These are phyloP conservation scores for Benincasa hispida DNA, from an alignment of 306 rosid genomes.

Conservation along the genomic window DNA sequence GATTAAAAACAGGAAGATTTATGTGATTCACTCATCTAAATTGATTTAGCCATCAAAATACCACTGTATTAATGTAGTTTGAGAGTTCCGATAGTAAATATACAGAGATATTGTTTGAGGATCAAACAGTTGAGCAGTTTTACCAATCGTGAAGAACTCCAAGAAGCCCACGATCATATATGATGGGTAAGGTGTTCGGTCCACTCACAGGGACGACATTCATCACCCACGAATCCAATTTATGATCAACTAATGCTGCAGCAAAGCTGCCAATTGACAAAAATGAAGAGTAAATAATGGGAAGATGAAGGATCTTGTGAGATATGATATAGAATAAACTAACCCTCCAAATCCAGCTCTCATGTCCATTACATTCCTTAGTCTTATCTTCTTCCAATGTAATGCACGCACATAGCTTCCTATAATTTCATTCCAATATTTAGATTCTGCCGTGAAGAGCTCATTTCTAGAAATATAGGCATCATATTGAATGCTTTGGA, in stretches of 20 bases:
- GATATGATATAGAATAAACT: slow-evolving; percentile 7
- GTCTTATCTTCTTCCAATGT: slow-evolving; percentile 51
- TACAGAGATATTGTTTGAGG: background rate
- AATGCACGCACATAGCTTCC: slow-evolving; percentile 44
- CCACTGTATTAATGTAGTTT: background rate
- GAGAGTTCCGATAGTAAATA: background rate
- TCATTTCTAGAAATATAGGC: slow-evolving; percentile 76
- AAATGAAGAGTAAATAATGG: slow-evolving; percentile 10
- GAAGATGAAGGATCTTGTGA: background rate
- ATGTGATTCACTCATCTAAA: background rate
- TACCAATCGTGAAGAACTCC: slow-evolving; percentile 99
- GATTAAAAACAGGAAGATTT: background rate
- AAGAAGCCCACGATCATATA: slow-evolving; percentile 85
- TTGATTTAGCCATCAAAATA: background rate
- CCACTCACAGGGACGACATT: slow-evolving; percentile 92
- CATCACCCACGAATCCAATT: slow-evolving; percentile 77
- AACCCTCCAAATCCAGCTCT: slow-evolving; percentile 99
- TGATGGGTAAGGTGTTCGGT: slow-evolving; percentile 86
- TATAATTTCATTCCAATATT: slow-evolving; percentile 63
- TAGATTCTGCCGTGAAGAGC: slow-evolving; percentile 76
- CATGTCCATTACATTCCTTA: slow-evolving; percentile 97
- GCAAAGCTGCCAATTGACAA: slow-evolving; percentile 62
- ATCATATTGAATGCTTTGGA: slow-evolving; percentile 68
- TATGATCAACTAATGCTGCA: slow-evolving; percentile 49
- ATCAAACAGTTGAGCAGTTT: background rate